A percentile compares a stretch with the other conserved stretches of the same genome.
Conservation (phyloP, 208 protist genomes). For the Crithidia expoeki region DNA sequence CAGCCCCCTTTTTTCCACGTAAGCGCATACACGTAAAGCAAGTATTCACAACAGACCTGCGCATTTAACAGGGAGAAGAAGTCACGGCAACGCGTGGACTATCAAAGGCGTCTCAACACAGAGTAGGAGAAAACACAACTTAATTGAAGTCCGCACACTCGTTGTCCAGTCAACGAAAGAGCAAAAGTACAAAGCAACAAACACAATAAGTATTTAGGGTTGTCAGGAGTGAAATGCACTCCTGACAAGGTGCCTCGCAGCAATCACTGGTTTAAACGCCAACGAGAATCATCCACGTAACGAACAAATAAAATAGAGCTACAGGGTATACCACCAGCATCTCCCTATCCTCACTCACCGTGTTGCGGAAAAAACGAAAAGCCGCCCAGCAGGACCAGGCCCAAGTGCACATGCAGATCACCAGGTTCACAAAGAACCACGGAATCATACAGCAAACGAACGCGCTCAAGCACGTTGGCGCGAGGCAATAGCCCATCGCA, state of each 20-base stretch:
- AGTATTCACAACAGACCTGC: too few species aligned
- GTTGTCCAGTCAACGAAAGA: background rate
- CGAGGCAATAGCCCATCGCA: slow-evolving; percentile 95
- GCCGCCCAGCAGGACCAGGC: slow-evolving; percentile 87
- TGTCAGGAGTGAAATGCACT: too few species aligned
- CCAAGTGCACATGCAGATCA: slow-evolving; percentile 67
- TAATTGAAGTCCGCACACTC: too few species aligned
- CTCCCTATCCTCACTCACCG: slow-evolving; percentile 52
- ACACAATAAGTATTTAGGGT: too few species aligned
- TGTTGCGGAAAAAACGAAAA: slow-evolving; percentile 87
- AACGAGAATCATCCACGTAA: slow-evolving; percentile 89
- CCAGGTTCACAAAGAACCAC: slow-evolving; percentile 47
- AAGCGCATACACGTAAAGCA: too few species aligned
- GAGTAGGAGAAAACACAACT: too few species aligned
- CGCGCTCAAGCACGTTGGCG: slow-evolving; percentile 76
- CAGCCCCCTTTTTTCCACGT: too few species aligned
- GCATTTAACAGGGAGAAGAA: too few species aligned
- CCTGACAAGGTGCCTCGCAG: too few species aligned
- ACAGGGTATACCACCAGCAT: slow-evolving; percentile 92
- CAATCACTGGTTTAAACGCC: slow-evolving; percentile 34
- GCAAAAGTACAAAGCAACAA: background rate
- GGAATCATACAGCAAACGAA: slow-evolving; percentile 43
- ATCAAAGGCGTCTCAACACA: too few species aligned
- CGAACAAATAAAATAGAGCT: slow-evolving; percentile 90
- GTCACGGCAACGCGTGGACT: too few species aligned